Evolutionary conservation across 2,329 filamentous ascomycete species (phyloP), one percentile per base, ranked within the genome.

Genomic region (Ophiognomonia clavigignenti-juglandacearum): DNA sequence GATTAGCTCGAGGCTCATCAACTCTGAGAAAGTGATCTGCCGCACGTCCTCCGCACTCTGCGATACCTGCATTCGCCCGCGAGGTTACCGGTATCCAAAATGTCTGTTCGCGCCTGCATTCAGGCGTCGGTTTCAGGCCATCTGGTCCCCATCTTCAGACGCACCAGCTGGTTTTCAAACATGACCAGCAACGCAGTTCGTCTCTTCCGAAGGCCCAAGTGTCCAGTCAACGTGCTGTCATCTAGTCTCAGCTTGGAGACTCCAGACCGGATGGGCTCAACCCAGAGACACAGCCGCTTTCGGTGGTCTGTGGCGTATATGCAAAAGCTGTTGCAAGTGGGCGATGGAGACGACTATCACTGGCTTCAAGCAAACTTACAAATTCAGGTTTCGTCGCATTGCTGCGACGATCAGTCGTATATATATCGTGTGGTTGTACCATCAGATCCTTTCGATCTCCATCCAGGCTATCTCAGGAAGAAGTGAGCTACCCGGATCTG

Each of bases 181-280:
- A 34, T 32, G 27, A 43, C 45, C 35, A 47, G 45, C 45, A 32
- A 43, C 45, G 43, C 45, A 43, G 23, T 37, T 43, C n/a, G 18
- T 35, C 39, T 20, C 36, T 39, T 38, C 13, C 43, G 39, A 38
- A 22, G 35, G 24, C 32, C 26, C 16, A 19, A 31, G 29, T 36
- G 36, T 47, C 45, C 45, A 47, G 45, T 47, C 18, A 38, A 23
- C 32, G 24, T 18, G 23, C 45, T 4, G 13, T 43, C 32, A 19
- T 47, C 39, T 34, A 23, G 19, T 43, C n/a, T 13, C 19, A 36
- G 39, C 45, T n/a, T 37, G 24, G 14, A 29, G n/a, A 14, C 34
- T 37, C 38, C 39, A 43, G 45, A 47, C 45, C 45, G 45, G 45
- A 47, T 47, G 31, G 26, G n/a, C n/a, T n/a, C n/a, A n/a, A n/a